Evolutionary conservation across 169 alveolate genomes (phyloP).

Genomic region (Plasmodium sp.): DNA sequence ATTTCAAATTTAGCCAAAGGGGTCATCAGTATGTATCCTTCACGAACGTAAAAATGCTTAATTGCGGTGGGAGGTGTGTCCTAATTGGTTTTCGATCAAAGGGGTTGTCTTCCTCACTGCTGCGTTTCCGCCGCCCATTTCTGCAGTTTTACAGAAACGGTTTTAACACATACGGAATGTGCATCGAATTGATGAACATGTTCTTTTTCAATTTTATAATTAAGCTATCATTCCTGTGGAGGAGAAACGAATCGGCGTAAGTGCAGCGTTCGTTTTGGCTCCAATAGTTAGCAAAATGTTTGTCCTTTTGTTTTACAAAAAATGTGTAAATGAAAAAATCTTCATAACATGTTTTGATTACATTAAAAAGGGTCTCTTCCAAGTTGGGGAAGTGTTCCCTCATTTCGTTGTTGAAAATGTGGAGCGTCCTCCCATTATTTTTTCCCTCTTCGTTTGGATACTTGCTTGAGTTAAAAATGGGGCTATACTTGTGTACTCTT

Average conservation of each 20-base stretch:
- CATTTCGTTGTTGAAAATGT: conserved; percentile 11
- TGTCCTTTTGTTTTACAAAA: conserved; percentile 17
- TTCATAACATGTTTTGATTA: conserved; percentile 36
- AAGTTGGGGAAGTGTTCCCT: conserved; percentile 8
- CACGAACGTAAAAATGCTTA: background rate
- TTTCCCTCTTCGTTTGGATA: background rate
- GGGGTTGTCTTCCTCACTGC: background rate
- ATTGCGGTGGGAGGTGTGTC: background rate
- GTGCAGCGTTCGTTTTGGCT: background rate
- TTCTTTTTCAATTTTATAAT: conserved; percentile 41
- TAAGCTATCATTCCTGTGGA: conserved; percentile 6
- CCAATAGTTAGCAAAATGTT: background rate
- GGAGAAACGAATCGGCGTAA: background rate
- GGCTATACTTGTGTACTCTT: background rate
- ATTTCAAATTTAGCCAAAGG: background rate
- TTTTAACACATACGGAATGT: conserved; percentile 21
- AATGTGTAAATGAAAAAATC: conserved; percentile 25
- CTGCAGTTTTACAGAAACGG: background rate
- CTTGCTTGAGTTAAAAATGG: background rate
- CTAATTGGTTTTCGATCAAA: background rate
- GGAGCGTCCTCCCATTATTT: background rate
- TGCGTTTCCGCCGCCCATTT: background rate
- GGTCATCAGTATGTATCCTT: background rate
- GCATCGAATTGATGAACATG: conserved; percentile 37
- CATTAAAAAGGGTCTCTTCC: conserved; percentile 51